Evolutionary conservation across 805 yeast species (phyloP), one percentile per base, ranked within the genome.

Genomic region (Suhomyces faveliae): DNA sequence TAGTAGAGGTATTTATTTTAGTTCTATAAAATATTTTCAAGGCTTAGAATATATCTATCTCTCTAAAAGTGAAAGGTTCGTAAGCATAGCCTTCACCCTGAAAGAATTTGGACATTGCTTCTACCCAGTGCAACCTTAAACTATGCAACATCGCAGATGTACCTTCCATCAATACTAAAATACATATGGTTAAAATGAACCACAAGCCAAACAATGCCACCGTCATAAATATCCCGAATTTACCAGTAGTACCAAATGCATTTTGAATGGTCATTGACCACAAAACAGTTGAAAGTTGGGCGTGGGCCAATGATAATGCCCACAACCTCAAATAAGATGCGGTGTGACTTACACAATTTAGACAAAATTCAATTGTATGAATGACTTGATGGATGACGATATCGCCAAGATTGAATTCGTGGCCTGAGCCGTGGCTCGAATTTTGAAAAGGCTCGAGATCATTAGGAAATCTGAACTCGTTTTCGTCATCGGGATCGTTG

Each of bases 141-240:
- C 97, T 87, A 70, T 94, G 99, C 63, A 94, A 79, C 99, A 94
- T 94, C 29, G 99, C 99, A 21, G 97, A 89, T 0, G 99, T 94
- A 50, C 99, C 99, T 70, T 94, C 99, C 99, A 94, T 94, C 45
- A 87, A 74, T 11, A 94, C 98, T 61, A 94, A 77, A 58, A 94
- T 89, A 60, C 89, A 86, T 21, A 91, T 92, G 0, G 99, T 92
- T 52, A 94, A 74, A 3, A 81, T 81, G 66, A 94, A 90, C 99
- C 99, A 94, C 86, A 94, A 83, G 19, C 86, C 96, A 66, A 94
- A 94, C 63, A 94, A 70, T 20, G 86, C 61, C 33, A 91, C 94
- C 1, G 89, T 83, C 77, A 81, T 82, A 22, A 84, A 53, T 1
- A 89, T 86, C 10, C 96, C 96, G 4, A 76, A 57, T 7, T 70